Conservation (phyloP, 208 protist genomes). For the Kentomonas sorsogonicus region DNA sequence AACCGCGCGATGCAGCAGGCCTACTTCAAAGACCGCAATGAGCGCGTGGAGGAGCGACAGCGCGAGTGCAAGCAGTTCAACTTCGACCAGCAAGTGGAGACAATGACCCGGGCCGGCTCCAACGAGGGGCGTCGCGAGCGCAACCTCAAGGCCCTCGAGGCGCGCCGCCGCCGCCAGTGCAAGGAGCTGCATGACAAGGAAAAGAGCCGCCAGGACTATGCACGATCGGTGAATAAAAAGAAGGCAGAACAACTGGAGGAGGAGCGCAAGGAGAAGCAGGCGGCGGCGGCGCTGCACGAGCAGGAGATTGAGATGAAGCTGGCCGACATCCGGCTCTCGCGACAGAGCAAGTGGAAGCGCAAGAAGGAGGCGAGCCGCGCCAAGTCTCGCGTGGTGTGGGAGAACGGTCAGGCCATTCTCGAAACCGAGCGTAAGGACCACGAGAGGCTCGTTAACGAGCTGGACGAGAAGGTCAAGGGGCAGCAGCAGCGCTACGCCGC, state of each 20-base stretch:
- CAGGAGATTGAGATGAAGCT: slow-evolving; percentile 50
- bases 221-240: slow-evolving; percentile 20
- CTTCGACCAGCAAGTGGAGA: slow-evolving; percentile 28
- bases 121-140: slow-evolving; percentile 38
- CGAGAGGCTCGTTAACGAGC: slow-evolving; percentile 34
- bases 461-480: slow-evolving; percentile 39
- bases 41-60: slow-evolving; percentile 32
- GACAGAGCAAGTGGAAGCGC: slow-evolving; percentile 25
- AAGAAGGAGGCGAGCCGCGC: slow-evolving; percentile 31
- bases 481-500: slow-evolving; percentile 56
- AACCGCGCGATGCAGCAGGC: slow-evolving; percentile 34
- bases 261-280: slow-evolving; percentile 21
- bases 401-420: slow-evolving; percentile 37
- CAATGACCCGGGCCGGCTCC: slow-evolving; percentile 30
- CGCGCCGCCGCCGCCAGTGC: slow-evolving; percentile 33
- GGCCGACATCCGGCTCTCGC: slow-evolving; percentile 30
- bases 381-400: slow-evolving; percentile 31
- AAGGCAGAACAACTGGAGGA: slow-evolving; percentile 24
- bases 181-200: slow-evolving; percentile 43
- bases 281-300: slow-evolving; percentile 21
- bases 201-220: slow-evolving; percentile 31
- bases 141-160: slow-evolving; percentile 35
- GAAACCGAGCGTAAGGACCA: slow-evolving; percentile 39
- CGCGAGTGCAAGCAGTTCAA: slow-evolving; percentile 32
- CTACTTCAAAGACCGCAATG: slow-evolving; percentile 56